Base-by-base conservation (phyloP, 345 rosid species). In the Populus nigra region DNA sequence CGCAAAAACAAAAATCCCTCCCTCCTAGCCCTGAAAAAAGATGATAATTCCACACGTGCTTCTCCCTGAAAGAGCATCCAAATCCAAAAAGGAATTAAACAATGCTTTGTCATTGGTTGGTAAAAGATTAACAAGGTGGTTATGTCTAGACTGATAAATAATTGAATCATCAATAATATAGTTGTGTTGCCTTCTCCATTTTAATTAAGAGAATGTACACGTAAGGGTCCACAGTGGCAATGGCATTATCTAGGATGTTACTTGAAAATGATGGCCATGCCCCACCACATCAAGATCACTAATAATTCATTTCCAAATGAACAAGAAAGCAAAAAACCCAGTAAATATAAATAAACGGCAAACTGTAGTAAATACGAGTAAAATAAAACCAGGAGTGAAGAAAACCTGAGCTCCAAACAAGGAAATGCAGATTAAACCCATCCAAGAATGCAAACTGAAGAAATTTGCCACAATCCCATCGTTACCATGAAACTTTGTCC, bases 391-490 rank as follows among this genome's bases (percentile, higher is more conserved):
- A 33, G 25, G 57, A 59, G 4, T 43, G 65, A 62, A 69, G 6
- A 69, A 43, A 73, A 93, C 98, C 99, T 95, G 99, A 65, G 92
- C 91, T 73, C 87, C 91, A 79, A 93, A 95, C 85, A 95, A 84
- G 85, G 85, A 89, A 77, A 95, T 75, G 80, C 96, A 95, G 86
- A 89, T 75, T 77, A 95, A 86, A 63, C 99, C 99, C 96, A 93
- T 93, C 99, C 99, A 95, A 83, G 98, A 95, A 89, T 95, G 99
- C 72, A 95, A 88, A 81, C 91, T 93, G 41, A 84, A 93, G 88
- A 95, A 95, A 83, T 95, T 93, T 45, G 94, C 91, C 65, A 91
- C 82, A 65, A 92, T 33, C 20, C 99, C 99, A 31, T 83, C 77
- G 38, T 83, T 65, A 22, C 87, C 86, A 15, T 87, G 94, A 72